phyloP scores from a whole-genome alignment of 257 asterid species.

The Petunia axillaris region DNA sequence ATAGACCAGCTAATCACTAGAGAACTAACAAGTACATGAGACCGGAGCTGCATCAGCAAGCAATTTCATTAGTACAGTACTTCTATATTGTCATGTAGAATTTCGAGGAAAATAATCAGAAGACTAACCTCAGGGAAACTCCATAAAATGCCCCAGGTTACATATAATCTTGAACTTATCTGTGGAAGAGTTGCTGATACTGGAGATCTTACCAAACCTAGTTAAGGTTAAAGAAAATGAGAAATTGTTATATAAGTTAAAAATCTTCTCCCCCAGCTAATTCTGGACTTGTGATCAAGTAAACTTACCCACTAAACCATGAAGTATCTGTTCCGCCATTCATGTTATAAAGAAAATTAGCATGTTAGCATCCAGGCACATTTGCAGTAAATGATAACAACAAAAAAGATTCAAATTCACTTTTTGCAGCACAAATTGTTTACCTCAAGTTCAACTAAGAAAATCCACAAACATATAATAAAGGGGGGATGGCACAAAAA shows the following conservation, averaged over 20 bases:
- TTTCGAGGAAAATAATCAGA: slow-evolving; percentile 1
- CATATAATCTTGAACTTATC: slow-evolving; percentile 77
- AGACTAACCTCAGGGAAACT: slow-evolving; percentile 75
- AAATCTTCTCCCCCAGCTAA: not conserved
- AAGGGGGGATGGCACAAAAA: too few relatives aligned
- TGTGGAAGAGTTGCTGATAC: slow-evolving; percentile 88
- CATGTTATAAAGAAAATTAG: not conserved
- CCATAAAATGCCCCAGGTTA: slow-evolving; percentile 86
- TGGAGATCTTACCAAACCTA: slow-evolving; percentile 91
- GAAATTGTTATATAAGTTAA: not conserved
- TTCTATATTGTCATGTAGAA: not conserved
- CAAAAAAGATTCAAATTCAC: not conserved
- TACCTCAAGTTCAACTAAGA: not conserved
- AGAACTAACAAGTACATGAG: slow-evolving; percentile 65
- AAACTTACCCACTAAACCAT: slow-evolving; percentile 50
- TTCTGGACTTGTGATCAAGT: not conserved
- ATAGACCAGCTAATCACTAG: slow-evolving; percentile 90
- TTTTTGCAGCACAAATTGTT: not conserved
- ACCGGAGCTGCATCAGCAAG: slow-evolving; percentile 43
- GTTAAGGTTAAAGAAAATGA: not conserved
- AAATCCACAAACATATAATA: too few relatives aligned
- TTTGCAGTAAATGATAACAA: not conserved
- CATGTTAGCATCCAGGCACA: not conserved
- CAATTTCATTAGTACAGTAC: not conserved
- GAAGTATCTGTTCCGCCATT: slow-evolving; percentile 45